Base-by-base conservation (phyloP, 176 grass and related monocot genomes). In the Melocanna baccifera region DNA sequence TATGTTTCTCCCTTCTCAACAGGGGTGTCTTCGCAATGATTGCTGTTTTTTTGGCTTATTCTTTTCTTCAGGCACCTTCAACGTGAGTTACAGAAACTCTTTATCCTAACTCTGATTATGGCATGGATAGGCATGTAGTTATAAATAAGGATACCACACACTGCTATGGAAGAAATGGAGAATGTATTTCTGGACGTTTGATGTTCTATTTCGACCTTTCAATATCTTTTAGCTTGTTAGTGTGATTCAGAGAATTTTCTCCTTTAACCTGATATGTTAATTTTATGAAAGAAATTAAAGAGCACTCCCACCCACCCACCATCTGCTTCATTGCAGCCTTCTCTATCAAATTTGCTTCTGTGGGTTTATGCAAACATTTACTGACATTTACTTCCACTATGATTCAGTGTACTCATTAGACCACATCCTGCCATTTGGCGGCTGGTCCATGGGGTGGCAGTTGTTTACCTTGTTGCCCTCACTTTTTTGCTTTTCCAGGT, bases 401-500 rank as follows among this genome's bases (percentile, higher is more conserved):
- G 73, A 88, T 85, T 86, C 75, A 99, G 96, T 67, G 96, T 96
- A 42, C 91, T 99, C 65, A 99, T 99, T 85, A 92, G 96, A 86
- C 96, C 96, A 71, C 96, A 99, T 87, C 96, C 96, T 86, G 93
- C 96, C 3, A 91, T 99, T 85, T 99, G 96, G 96, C 94, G 96
- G 48, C 89, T 99, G 65, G 96, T 99, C 79, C 96, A 99, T 83
- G 96, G 96, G 55, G 85, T 96, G 88, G 88, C 93, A 81, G 96
- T 99, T 84, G 91, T 99, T 78, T 99, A 99, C 84, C 93, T 99
- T 76, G 89, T 94, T 47, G 81, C 96, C 64, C 96, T 99, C 62
- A 96, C 96, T 14, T 99, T 99, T 94, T 87, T 99, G 66, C 96
- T 99, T 94, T 99, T 99, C 73, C 96, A 99, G 96, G 96, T 96